Base-by-base conservation (phyloP, 306 rosid genomes). In the Canavalia ensiformis region DNA sequence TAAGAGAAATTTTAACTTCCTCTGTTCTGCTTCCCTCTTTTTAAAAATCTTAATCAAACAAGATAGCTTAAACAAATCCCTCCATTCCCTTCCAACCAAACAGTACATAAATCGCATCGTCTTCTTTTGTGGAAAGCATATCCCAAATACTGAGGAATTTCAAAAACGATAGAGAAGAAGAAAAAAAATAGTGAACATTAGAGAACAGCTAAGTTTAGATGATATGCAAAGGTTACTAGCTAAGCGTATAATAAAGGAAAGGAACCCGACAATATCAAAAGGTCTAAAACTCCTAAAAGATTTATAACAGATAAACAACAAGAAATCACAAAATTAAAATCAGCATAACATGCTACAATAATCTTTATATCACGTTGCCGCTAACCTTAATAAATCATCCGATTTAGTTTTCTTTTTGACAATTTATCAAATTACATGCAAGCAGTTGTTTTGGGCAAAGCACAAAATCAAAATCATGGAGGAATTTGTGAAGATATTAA, bases 401-500 rank as follows among this genome's bases (percentile, higher is more conserved):
- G 46, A 51, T 50, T 51, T n/a, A 5, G n/a, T 62, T 4, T 11
- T 10, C 49, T 29, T 30, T 1, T 44, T 11, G 30, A 44, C 2
- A 58, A 30, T 30, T 29, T 4, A 30, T 58, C n/a, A 74, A 41
- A 30, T 29, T 30, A 44, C 49, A 33, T n/a, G 35, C 35, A 66
- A 66, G 0, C 11, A 7, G 3, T 41, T 50, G 34, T 67, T 44
- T 42, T 25, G 54, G 52, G 33, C 1, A 29, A 68, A 68, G 41
- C 2, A 68, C 42, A 59, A 59, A 34, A 55, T 56, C 34, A 67
- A 45, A 50, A 44, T 55, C 70, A 54, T 3, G 49, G 0, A 25
- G 13, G 8, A 51, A 78, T 6, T 28, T 66, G 29, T 72, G 35
- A 59, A 11, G 7, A n/a, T 18, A 52, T 63, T 71, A 68, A 79